Percentiles rank a stretch among this genome's conserved stretches.
phyloP scores from a whole-genome alignment of 352 stramenopile genomes.

The Blastocystis sp. region DNA sequence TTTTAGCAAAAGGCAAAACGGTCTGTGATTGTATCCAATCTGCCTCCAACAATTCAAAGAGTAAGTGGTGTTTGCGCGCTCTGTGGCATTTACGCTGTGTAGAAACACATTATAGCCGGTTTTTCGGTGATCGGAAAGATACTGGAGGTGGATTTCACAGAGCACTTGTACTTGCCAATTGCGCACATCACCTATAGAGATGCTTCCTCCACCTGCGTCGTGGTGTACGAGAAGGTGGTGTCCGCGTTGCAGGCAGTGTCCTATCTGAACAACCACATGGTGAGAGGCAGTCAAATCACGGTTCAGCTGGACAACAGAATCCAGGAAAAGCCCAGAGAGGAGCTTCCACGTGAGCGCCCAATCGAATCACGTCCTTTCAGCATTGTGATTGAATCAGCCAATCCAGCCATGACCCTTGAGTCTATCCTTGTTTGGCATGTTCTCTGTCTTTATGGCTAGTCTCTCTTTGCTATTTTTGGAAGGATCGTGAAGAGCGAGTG shows the following conservation, averaged over 20 bases:
- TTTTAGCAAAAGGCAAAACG: conserved; percentile 41
- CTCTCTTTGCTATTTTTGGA: not conserved
- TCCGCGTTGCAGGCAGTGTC: conserved; percentile 41
- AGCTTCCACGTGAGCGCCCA: too few relatives aligned
- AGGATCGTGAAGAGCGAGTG: not conserved
- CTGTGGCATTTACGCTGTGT: not conserved
- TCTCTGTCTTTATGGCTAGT: not conserved
- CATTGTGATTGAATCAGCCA: not conserved
- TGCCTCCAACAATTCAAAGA: conserved; percentile 33
- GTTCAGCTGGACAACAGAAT: not conserved
- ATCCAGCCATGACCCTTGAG: not conserved
- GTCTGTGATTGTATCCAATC: conserved; percentile 43
- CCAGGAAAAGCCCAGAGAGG: not conserved
- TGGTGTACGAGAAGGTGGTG: conserved; percentile 20
- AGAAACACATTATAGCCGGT: conserved; percentile 60
- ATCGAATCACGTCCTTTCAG: not conserved
- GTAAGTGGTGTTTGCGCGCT: not conserved
- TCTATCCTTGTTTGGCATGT: not conserved
- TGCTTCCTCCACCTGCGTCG: not conserved
- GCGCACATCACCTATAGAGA: not conserved
- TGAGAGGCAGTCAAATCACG: conserved; percentile 12
- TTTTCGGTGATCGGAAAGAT: conserved; percentile 49
- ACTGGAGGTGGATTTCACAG: not conserved
- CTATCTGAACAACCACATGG: conserved; percentile 54
- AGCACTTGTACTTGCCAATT: not conserved